A percentile compares a stretch with the other conserved stretches of the same genome.
phyloP scores from a whole-genome alignment of 2,329 filamentous ascomycete genomes.

The Elsinoe batatas region DNA sequence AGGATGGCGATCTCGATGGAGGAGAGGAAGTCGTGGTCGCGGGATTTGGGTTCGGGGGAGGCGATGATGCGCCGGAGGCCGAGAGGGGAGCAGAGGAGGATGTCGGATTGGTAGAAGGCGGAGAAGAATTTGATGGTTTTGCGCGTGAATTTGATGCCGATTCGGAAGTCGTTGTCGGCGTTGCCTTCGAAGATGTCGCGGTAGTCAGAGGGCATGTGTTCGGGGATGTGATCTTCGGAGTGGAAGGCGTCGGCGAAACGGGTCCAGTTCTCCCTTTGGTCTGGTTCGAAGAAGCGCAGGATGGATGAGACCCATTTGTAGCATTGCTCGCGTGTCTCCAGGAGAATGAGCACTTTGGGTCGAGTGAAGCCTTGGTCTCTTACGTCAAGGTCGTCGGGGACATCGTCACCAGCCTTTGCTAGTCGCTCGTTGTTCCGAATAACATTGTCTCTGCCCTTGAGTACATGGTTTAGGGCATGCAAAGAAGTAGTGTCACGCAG shows the following conservation, averaged over 20 bases:
- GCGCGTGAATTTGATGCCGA: slow-evolving; percentile 93
- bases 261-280: slow-evolving; percentile 91
- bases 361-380: slow-evolving; percentile 93
- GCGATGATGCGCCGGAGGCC: slow-evolving; percentile 87
- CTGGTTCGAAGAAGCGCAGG: slow-evolving; percentile 63
- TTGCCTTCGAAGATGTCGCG: slow-evolving; percentile 84
- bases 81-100: slow-evolving; percentile 82
- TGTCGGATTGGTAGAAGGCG: slow-evolving; percentile 92
- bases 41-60: slow-evolving; percentile 58
- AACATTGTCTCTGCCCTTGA: slow-evolving; percentile 85
- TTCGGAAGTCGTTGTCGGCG: slow-evolving; percentile 91
- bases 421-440: slow-evolving; percentile 85
- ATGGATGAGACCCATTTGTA: slow-evolving; percentile 70
- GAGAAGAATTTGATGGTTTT: slow-evolving; percentile 94
- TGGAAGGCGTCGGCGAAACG: slow-evolving; percentile 79
- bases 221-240: slow-evolving; percentile 50
- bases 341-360: slow-evolving; percentile 81
- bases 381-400: slow-evolving; percentile 55
- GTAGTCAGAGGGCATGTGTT: slow-evolving; percentile 77
- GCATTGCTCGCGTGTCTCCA: slow-evolving; percentile 82
- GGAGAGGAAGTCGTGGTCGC: slow-evolving; percentile 82
- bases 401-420: slow-evolving; percentile 50
- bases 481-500: slow-evolving; percentile 66
- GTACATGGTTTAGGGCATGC: slow-evolving; percentile 82
- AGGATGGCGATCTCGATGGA: slow-evolving; percentile 86